Percentiles rank a stretch among this genome's conserved stretches.
Evolutionary conservation across 2,329 filamentous ascomycete genomes (phyloP).

Genomic region (Helotiales sp.): DNA sequence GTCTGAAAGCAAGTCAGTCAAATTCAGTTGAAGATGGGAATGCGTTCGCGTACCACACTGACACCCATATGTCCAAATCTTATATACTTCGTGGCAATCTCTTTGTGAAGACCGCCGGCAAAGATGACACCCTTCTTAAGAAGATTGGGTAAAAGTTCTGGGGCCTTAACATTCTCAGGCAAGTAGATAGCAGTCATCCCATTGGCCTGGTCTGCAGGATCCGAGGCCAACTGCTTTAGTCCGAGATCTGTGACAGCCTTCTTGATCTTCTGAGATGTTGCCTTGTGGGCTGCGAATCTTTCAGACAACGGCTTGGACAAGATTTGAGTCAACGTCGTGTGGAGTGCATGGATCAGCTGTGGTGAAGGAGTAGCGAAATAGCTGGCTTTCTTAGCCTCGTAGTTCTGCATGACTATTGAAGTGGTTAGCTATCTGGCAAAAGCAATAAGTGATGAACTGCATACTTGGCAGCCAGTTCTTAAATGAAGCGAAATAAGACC

Average conservation of each 20-base stretch:
- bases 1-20: conserved; percentile 46
- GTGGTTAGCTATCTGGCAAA: background rate
- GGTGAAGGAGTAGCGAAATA: conserved; percentile 98
- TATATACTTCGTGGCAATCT: conserved; percentile 90
- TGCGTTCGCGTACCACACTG: conserved; percentile 63
- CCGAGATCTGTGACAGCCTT: conserved; percentile 77
- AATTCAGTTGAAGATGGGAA: background rate
- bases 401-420: conserved; percentile 87
- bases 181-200: conserved; percentile 98
- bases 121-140: conserved; percentile 89
- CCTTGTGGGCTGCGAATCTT: conserved; percentile 79
- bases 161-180: conserved; percentile 76
- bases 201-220: conserved; percentile 89
- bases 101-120: conserved; percentile 93
- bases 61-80: conserved; percentile 98
- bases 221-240: conserved; percentile 80
- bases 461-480: conserved; percentile 94
- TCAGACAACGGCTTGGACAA: conserved; percentile 76
- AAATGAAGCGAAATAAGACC: conserved; percentile 92
- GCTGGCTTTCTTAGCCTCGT: conserved; percentile 94
- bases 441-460: conserved; percentile 31
- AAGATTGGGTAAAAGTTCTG: conserved; percentile 82
- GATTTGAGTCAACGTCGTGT: conserved; percentile 86
- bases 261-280: conserved; percentile 83
- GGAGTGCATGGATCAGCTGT: conserved; percentile 87